phyloP scores from a whole-genome alignment of 176 grass and related monocot genomes.

The Rhynchospora tenuis region DNA sequence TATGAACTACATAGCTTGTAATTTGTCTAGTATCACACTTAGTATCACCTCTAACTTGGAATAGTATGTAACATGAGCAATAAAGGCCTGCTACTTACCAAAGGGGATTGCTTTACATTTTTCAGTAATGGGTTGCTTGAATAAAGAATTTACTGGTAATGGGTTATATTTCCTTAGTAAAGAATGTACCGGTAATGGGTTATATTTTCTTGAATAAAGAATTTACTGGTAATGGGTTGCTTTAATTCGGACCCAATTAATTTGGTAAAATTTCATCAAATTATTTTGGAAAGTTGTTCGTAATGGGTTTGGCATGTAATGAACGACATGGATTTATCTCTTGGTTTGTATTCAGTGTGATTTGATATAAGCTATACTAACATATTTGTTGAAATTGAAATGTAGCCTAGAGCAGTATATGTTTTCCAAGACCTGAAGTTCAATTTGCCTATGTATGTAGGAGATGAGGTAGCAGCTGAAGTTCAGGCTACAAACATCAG shows the following conservation, averaged over 20 bases:
- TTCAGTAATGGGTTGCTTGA: too few relatives aligned
- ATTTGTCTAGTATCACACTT: too few relatives aligned
- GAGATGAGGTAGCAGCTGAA: conserved; percentile 42
- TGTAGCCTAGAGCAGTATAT: conserved; percentile 52
- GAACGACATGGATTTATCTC: not conserved
- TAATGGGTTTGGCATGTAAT: not conserved
- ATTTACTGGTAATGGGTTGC: not conserved
- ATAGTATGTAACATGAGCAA: too few relatives aligned
- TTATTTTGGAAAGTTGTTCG: not conserved
- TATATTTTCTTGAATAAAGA: too few relatives aligned
- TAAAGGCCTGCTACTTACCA: too few relatives aligned
- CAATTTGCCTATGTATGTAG: conserved; percentile 46
- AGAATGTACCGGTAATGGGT: too few relatives aligned
- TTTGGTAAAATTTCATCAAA: not conserved
- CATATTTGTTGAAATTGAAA: not conserved
- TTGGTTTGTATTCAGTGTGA: not conserved
- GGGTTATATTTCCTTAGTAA: too few relatives aligned
- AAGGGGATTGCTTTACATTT: too few relatives aligned
- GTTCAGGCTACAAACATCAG: conserved; percentile 39
- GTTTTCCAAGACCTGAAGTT: conserved; percentile 50
- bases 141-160: too few relatives aligned
- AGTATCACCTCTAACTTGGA: too few relatives aligned
- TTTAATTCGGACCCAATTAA: not conserved
- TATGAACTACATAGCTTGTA: too few relatives aligned
- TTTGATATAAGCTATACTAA: not conserved